A percentile compares a stretch with the other conserved stretches of the same genome.
Conservation (phyloP, 768 basidiomycete genomes). For the Lactarius evosmus region DNA sequence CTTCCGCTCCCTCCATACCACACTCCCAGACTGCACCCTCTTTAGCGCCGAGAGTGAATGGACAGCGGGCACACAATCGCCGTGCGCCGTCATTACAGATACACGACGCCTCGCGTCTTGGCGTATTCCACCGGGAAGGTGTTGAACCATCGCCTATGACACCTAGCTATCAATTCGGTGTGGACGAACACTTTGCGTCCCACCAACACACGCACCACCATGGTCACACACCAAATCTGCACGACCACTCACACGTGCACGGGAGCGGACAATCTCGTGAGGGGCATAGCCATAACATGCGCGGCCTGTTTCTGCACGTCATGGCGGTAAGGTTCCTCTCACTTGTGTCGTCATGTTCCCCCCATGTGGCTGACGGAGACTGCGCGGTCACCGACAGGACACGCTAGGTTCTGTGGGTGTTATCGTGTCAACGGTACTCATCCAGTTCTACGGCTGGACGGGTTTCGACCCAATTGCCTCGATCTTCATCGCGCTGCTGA, state of each 20-base stretch:
- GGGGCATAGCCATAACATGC: conserved; percentile 97
- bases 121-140: conserved; percentile 20
- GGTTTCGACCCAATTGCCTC: conserved; percentile 98
- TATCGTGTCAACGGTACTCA: conserved; percentile 93
- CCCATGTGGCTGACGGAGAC: conserved; percentile 20
- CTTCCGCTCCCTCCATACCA: conserved; percentile 31
- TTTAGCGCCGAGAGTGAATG: conserved; percentile 1
- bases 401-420: conserved; percentile 97
- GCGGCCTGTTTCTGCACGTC: conserved; percentile 96
- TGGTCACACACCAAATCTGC: conserved; percentile 43
- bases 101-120: conserved; percentile 11
- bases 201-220: conserved; percentile 37
- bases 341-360: too few species aligned
- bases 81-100: conserved; percentile 27
- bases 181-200: conserved; percentile 50
- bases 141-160: conserved; percentile 54
- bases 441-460: conserved; percentile 96
- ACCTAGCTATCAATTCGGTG: conserved; percentile 56
- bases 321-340: conserved; percentile 64
- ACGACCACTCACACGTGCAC: conserved; percentile 51
- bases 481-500: conserved; percentile 91
- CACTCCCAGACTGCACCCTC: conserved; percentile 22
- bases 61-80: conserved; percentile 13
- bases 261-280: conserved; percentile 51
- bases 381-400: conserved; percentile 48